A percentile compares a stretch with the other conserved stretches of the same genome.
phyloP scores from a whole-genome alignment of 2,329 filamentous ascomycete species.

The Fusarium multiceps region DNA sequence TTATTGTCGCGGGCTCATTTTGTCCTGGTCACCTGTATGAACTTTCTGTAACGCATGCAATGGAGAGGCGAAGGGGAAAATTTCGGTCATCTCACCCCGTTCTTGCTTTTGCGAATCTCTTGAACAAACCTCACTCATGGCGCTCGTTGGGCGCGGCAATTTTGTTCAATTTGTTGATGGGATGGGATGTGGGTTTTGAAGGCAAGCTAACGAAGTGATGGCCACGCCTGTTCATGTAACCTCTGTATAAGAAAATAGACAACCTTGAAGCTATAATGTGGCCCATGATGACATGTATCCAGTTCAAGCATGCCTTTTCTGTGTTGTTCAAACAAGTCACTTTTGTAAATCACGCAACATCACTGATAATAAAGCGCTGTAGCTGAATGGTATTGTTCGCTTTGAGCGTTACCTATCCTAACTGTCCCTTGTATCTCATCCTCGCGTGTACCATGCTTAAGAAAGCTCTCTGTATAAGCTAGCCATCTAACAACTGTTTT shows the following conservation, averaged over 20 bases:
- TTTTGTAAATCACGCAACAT: background rate
- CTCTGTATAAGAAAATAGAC: constrained; percentile 51
- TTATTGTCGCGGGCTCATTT: constrained; percentile 40
- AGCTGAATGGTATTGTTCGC: background rate
- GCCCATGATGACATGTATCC: background rate
- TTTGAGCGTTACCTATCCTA: background rate
- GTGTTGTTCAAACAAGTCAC: background rate
- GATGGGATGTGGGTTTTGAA: constrained; percentile 32
- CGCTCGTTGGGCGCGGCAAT: constrained; percentile 13
- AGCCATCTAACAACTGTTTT: constrained; percentile 12
- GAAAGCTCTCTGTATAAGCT: constrained; percentile 8
- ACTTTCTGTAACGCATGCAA: constrained; percentile 28
- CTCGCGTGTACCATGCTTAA: constrained; percentile 13
- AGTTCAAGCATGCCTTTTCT: background rate
- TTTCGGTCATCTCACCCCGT: constrained; percentile 15
- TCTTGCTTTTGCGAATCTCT: constrained; percentile 28
- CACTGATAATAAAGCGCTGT: too few relatives aligned
- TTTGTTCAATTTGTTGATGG: constrained; percentile 39
- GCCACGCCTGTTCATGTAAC: constrained; percentile 44
- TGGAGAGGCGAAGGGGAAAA: constrained; percentile 20
- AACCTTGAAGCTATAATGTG: constrained; percentile 36
- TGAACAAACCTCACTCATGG: constrained; percentile 30
- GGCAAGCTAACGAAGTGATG: constrained; percentile 36
- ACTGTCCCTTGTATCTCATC: background rate
- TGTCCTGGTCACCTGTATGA: constrained; percentile 35